Conservation (phyloP, 257 asterid genomes). For the Echites panduratus region DNA sequence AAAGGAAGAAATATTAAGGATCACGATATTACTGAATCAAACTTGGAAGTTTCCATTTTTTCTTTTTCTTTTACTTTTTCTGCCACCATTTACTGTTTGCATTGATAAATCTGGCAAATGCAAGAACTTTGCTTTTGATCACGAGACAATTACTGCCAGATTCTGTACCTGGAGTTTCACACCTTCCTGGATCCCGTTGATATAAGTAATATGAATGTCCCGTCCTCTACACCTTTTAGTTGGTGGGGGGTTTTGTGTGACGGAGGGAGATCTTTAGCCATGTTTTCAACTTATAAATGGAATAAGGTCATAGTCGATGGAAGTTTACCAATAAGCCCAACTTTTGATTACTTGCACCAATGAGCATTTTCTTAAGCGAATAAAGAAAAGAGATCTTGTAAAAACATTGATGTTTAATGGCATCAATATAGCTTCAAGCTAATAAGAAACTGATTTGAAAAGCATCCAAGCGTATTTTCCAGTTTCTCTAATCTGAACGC, state of each 20-base stretch:
- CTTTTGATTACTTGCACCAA: not conserved
- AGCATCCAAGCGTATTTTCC: not conserved
- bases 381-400: not conserved
- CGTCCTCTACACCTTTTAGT: not conserved
- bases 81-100: not conserved
- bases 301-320: not conserved
- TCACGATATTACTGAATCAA: too few species aligned
- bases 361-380: too few species aligned
- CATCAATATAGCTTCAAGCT: not conserved
- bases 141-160: not conserved
- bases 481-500: not conserved
- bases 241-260: not conserved
- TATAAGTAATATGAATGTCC: not conserved
- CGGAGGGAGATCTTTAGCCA: not conserved
- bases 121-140: not conserved
- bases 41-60: too few species aligned
- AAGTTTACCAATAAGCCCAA: not conserved
- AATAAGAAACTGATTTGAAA: not conserved
- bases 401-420: not conserved
- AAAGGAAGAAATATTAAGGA: too few species aligned
- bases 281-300: not conserved
- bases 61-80: too few species aligned
- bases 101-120: not conserved
- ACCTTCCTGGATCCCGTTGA: not conserved
- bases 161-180: not conserved